Conservation (phyloP, 257 asterid genomes). For the Solanum sitiens region DNA sequence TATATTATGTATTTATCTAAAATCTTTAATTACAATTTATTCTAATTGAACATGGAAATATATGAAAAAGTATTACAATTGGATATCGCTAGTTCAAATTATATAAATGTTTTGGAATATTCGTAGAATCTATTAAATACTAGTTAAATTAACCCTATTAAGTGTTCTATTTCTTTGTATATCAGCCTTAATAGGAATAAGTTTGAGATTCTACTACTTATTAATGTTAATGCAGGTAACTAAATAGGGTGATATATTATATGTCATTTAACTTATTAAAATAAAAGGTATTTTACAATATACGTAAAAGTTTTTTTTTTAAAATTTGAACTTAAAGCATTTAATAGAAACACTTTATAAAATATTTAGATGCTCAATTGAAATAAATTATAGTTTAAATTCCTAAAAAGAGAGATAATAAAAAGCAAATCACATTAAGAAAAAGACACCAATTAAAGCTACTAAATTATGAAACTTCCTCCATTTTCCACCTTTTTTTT, state of each 20-base stretch:
- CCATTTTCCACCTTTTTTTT: not conserved
- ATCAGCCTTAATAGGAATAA: not conserved
- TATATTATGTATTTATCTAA: too few species aligned
- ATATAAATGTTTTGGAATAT: not conserved
- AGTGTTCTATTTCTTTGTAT: not conserved
- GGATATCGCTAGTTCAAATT: not conserved
- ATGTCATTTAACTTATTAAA: not conserved
- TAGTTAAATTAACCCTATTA: not conserved
- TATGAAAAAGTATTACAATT: not conserved
- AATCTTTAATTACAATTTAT: accelerated
- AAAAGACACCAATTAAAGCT: not conserved
- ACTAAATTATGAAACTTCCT: not conserved
- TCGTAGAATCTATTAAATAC: not conserved
- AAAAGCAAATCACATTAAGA: not conserved
- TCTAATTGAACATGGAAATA: too few species aligned
- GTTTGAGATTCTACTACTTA: not conserved
- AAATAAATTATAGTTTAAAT: not conserved
- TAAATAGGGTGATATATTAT: not conserved
- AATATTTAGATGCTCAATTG: not conserved
- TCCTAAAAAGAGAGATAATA: not conserved
- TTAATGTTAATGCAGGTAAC: not conserved
- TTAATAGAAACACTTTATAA: not conserved
- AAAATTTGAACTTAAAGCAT: not conserved
- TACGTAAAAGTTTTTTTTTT: too few species aligned
- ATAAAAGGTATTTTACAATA: not conserved